Percentiles rank a stretch among this genome's conserved stretches.
Evolutionary conservation across 805 yeast genomes (phyloP).

Genomic region (Lipomyces sp.): DNA sequence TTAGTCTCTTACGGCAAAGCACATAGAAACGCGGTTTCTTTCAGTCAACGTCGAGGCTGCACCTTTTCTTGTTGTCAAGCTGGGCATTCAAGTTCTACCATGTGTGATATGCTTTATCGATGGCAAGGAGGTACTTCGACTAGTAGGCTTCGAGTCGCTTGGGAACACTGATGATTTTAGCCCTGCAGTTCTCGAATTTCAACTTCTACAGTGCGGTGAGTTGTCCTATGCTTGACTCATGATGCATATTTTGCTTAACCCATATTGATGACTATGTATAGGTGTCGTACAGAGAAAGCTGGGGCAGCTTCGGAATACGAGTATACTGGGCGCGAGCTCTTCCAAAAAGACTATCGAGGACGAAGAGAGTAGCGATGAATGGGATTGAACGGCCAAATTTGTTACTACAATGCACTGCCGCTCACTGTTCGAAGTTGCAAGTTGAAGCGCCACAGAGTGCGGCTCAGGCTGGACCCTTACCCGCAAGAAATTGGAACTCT

Average conservation of each 20-base stretch:
- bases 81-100: conserved; percentile 67
- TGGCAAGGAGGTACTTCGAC: conserved; percentile 57
- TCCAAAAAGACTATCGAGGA: background rate
- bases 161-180: conserved; percentile 48
- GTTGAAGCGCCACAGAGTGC: too few relatives aligned
- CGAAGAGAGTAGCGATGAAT: too few relatives aligned
- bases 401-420: too few relatives aligned
- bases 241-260: too few relatives aligned
- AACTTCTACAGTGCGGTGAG: conserved; percentile 29
- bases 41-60: conserved; percentile 60
- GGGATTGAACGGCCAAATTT: too few relatives aligned
- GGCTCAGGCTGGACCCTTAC: too few relatives aligned
- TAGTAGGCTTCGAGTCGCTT: conserved; percentile 68
- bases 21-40: conserved; percentile 51
- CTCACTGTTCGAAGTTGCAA: too few relatives aligned
- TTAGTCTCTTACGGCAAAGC: conserved; percentile 52
- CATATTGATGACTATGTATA: too few relatives aligned
- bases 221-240: too few relatives aligned
- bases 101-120: conserved; percentile 58
- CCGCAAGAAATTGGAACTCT: too few relatives aligned
- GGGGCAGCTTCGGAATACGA: background rate
- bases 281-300: too few relatives aligned
- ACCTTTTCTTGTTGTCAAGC: conserved; percentile 66
- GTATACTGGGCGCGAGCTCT: background rate
- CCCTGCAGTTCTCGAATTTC: conserved; percentile 48